A percentile compares a stretch with the other conserved stretches of the same genome.
Evolutionary conservation across 1,284 basidiomycete species (phyloP).

Genomic region (Peniophora sp.): DNA sequence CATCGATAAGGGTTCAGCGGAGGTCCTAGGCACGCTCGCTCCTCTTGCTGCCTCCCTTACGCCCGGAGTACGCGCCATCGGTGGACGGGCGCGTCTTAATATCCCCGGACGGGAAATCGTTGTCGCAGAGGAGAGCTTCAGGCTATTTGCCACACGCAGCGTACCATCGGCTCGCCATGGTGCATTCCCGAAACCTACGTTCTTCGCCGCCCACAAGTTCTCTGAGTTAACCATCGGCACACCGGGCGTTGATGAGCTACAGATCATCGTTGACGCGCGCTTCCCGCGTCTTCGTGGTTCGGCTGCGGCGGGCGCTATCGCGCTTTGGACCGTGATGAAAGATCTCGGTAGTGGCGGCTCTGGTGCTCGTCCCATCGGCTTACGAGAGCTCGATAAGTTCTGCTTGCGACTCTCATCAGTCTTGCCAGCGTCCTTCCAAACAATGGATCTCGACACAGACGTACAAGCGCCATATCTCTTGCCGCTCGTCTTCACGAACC

Average conservation of each 20-base stretch:
- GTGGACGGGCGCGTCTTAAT: slow-evolving; percentile 61
- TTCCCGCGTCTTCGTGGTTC: slow-evolving; percentile 54
- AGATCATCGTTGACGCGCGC: slow-evolving; percentile 56
- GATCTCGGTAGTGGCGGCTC: slow-evolving; percentile 35
- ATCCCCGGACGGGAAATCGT: slow-evolving; percentile 66
- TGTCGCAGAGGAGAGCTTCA: slow-evolving; percentile 68
- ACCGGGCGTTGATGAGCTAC: slow-evolving; percentile 61
- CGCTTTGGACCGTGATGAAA: slow-evolving; percentile 54
- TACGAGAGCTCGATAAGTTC: slow-evolving; percentile 88
- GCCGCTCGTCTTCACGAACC: slow-evolving; percentile 58
- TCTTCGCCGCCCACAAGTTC: slow-evolving; percentile 81
- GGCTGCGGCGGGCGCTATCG: slow-evolving; percentile 43
- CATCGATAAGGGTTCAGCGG: slow-evolving; percentile 82
- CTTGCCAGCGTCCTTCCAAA: slow-evolving; percentile 39
- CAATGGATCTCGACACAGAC: slow-evolving; percentile 30
- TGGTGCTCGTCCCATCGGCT: slow-evolving; percentile 57
- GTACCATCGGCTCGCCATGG: slow-evolving; percentile 34
- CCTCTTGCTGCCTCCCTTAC: slow-evolving; percentile 79
- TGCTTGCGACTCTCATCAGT: slow-evolving; percentile 68
- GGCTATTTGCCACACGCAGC: slow-evolving; percentile 78
- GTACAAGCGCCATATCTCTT: slow-evolving; percentile 21
- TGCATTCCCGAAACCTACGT: slow-evolving; percentile 47
- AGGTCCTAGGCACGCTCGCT: slow-evolving; percentile 80
- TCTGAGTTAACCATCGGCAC: slow-evolving; percentile 58
- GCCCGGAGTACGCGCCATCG: slow-evolving; percentile 62